Conservation (phyloP, 208 protist genomes). For the Crithidia expoeki region DNA sequence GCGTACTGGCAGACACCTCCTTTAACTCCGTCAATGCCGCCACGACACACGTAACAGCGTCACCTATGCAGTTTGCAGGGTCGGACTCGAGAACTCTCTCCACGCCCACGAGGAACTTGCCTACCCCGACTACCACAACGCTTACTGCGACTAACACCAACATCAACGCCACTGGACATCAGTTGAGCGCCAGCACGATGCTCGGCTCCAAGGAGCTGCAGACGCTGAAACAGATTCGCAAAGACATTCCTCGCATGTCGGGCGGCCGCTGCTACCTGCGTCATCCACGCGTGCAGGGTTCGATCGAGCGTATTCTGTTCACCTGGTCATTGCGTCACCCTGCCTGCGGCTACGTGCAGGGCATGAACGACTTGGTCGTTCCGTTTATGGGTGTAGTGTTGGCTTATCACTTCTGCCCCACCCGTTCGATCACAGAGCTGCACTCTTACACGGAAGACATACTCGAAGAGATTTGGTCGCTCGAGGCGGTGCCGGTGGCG, state of each 20-base stretch:
- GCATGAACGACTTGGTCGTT: conserved; percentile 93
- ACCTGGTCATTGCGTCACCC: conserved; percentile 94
- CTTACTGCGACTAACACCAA: background rate
- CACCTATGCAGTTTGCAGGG: background rate
- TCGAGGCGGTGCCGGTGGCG: conserved; percentile 41
- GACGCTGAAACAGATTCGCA: conserved; percentile 85
- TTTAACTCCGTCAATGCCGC: background rate
- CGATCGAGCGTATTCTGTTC: conserved; percentile 92
- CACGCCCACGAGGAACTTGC: background rate
- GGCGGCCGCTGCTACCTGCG: conserved; percentile 71
- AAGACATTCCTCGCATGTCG: conserved; percentile 90
- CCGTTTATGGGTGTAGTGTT: conserved; percentile 92
- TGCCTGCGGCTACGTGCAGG: conserved; percentile 94
- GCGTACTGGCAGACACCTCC: background rate
- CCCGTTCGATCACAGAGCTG: conserved; percentile 55
- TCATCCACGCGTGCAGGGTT: conserved; percentile 58
- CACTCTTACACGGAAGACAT: conserved; percentile 40
- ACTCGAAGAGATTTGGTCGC: conserved; percentile 41
- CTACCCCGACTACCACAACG: background rate
- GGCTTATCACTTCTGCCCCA: conserved; percentile 51
- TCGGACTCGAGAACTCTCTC: background rate
- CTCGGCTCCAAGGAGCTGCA: conserved; percentile 52
- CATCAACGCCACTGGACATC: conserved; percentile 10
- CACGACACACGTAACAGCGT: background rate
- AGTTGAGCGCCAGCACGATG: conserved; percentile 42